Evolutionary conservation across 2,329 filamentous ascomycete genomes (phyloP), one percentile per base, ranked within the genome.

Genomic region (Xylaria sp.): DNA sequence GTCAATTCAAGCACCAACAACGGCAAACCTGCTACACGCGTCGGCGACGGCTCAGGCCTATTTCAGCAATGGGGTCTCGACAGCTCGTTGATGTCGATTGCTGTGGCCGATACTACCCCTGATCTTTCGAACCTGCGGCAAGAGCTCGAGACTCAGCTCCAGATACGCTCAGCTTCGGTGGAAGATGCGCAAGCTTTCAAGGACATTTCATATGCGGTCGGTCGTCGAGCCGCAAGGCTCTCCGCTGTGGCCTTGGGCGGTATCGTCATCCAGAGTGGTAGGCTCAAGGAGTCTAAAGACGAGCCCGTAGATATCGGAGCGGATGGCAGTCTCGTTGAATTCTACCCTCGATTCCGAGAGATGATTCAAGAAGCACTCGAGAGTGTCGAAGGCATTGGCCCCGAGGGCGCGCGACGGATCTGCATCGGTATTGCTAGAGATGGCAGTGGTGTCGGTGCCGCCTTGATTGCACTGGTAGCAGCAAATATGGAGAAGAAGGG

Each of bases 401-500:
- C 85, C 55, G 84, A 87, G 66, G 94, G 94, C 12, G 94, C 97
- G 73, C 91, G 92, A 82, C 92, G 90, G 82, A 92, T 99, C 73
- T 88, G 94, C 66, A 98, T 99, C 77, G 96, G 95, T 25, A 96
- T 98, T 77, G 96, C 96, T 71, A 98, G 97, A 86, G 96, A 99
- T 79, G 96, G 96, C 57, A 96, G 92, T 72, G 96, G 94, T 71
- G 93, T 97, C n/a, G 96, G 96, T 62, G 96, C 96, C 2, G 96
- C 96, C 49, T 83, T 99, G 75, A 98, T 98, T 81, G 96, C 96
- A 61, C 87, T 98, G 60, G 92, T 98, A 33, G 95, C 95, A 1
- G 92, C 92, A 1, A 84, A 86, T 77, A 89, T 86, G 83, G 86
- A 89, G 80, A 86, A 86, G 81, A 78, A 78, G 68, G 66, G 64